These are phyloP conservation scores for Lachancea waltii DNA, from an alignment of 805 yeast species.

Conservation along the genomic window DNA sequence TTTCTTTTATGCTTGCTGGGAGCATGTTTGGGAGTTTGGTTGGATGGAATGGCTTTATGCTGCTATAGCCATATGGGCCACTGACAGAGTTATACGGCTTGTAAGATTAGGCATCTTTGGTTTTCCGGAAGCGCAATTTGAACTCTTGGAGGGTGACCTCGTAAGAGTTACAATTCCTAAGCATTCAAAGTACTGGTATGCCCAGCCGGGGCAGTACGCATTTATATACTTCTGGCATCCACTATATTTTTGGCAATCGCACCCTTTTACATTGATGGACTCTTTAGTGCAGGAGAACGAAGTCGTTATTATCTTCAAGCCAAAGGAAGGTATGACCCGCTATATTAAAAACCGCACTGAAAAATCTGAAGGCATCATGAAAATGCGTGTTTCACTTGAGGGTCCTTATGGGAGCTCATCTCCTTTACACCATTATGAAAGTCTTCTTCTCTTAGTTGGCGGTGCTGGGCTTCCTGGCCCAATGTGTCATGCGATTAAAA, in stretches of 20 bases:
- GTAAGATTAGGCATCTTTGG: constrained; percentile 55
- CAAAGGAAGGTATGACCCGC: constrained; percentile 48
- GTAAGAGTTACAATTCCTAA: constrained; percentile 10
- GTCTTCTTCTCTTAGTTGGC: constrained; percentile 40
- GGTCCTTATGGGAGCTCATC: constrained; percentile 49
- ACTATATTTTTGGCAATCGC: constrained; percentile 52
- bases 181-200: constrained; percentile 10
- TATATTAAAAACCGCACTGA: constrained; percentile 26
- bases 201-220: constrained; percentile 44
- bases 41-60: constrained; percentile 49
- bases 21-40: constrained; percentile 37
- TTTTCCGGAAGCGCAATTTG: constrained; percentile 42
- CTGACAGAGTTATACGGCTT: constrained; percentile 56
- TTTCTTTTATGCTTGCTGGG: constrained; percentile 42
- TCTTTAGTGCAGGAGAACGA: constrained; percentile 35
- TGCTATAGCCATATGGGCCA: constrained; percentile 59
- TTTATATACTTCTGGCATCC: constrained; percentile 45
- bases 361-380: constrained; percentile 29
- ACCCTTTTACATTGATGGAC: constrained; percentile 53
- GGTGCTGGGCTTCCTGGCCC: constrained; percentile 46
- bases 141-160: constrained; percentile 12
- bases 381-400: constrained; percentile 43
- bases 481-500: too few species aligned
- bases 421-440: constrained; percentile 35
- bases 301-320: constrained; percentile 38